Base-by-base conservation (phyloP, 148 eudicot species). In the Chenopodium album region DNA sequence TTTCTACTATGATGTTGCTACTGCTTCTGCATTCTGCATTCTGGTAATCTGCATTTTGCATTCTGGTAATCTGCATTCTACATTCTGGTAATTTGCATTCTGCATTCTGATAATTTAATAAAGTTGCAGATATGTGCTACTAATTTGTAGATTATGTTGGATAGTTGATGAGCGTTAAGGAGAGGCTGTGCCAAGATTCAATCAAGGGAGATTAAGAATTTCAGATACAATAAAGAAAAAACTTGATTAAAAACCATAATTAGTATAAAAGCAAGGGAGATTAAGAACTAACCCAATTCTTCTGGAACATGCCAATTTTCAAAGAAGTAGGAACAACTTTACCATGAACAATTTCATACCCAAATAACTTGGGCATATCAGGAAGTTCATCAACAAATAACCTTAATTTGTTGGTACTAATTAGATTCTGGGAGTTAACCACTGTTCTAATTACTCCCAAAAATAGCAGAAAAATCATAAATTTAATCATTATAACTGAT, bases 311-410 rank as follows among this genome's bases (percentile, higher is more conserved):
- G 85, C 92, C 92, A 69, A 94, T 91, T 31, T 72, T 66, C 63
- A 94, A 87, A 2, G 87, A 52, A 31, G 60, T 85, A 7, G 96
- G 69, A 44, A 66, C 79, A 10, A 84, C 79, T 48, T 85, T 75
- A 0, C 90, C 90, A 82, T 90, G 29, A 60, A 70, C 74, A 22
- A 77, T 22, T 48, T 79, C 66, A 77, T 83, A 92, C 34, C 93
- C 94, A 75, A 76, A 74, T 56, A 94, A 50, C 81, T 85, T 92
- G 62, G 98, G 98, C 66, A 92, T 72, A 46, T 74, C 79, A 28
- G 93, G 93, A 69, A 94, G 87, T 64, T 88, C 83, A 81, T 94
- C 97, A 5, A 94, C 98, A 69, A 92, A 94, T 94, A 89, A 91
- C 84, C 73, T 81, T 86, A 94, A 44, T 65, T 50, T 20, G 0